Percentiles rank a stretch among this genome's conserved stretches.
Conservation (phyloP, 1,139 yeast species). For the Debaryomyces subglobosus region DNA sequence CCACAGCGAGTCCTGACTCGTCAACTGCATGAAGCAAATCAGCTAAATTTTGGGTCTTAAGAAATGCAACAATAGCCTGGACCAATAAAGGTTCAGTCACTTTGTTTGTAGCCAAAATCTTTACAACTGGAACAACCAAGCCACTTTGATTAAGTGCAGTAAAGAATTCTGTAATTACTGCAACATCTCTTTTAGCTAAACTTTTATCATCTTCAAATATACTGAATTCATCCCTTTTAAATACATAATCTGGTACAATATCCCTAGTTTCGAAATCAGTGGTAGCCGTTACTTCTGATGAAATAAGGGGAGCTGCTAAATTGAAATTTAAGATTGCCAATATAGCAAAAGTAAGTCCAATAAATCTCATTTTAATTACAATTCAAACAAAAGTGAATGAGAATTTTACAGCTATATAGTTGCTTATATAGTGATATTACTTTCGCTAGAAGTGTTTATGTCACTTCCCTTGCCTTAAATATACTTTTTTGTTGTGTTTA, state of each 20-base stretch:
- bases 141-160: constrained; percentile 31
- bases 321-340: not conserved
- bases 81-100: constrained; percentile 27
- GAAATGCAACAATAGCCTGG: constrained; percentile 25
- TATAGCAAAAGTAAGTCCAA: not conserved
- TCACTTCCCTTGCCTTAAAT: not conserved
- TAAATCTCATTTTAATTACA: not conserved
- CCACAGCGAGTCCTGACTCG: constrained; percentile 31
- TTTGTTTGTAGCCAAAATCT: constrained; percentile 25
- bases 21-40: constrained; percentile 27
- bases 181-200: constrained; percentile 25
- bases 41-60: constrained; percentile 25
- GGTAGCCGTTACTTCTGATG: not conserved
- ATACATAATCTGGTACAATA: not conserved
- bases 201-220: not conserved
- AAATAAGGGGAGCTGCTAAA: constrained; percentile 1
- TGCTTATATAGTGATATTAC: not conserved
- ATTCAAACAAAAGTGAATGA: not conserved
- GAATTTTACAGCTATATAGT: not conserved
- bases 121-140: constrained; percentile 26
- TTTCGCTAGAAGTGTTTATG: not conserved
- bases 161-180: constrained; percentile 29
- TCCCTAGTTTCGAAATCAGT: not conserved
- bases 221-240: not conserved
- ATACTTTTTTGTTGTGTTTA: not conserved